A percentile compares a stretch with the other conserved stretches of the same genome.
Conservation (phyloP, 305 asterid species). For the Ruellia speciosa region DNA sequence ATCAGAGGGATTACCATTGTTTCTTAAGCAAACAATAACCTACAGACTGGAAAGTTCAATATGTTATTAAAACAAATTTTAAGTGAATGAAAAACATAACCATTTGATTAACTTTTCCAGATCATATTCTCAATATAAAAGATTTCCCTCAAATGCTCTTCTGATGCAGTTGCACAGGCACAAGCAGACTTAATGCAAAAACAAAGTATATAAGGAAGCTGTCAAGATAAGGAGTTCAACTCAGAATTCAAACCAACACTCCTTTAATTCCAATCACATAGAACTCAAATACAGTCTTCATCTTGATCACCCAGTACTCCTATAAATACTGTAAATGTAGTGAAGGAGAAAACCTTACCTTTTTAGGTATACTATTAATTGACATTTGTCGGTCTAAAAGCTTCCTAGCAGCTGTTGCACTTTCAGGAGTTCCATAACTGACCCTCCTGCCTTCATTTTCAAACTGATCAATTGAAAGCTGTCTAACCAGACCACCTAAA, state of each 20-base stretch:
- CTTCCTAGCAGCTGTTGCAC: conserved; percentile 95
- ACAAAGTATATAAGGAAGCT: not conserved
- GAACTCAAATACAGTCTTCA: not conserved
- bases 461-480: conserved; percentile 96
- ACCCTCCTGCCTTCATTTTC: conserved; percentile 99
- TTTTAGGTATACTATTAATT: conserved; percentile 87
- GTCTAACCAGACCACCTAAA: conserved; percentile 98
- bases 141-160: no score
- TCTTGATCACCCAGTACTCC: conserved; percentile 9
- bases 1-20: conserved; percentile 1
- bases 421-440: conserved; percentile 98
- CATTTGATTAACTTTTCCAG: no score
- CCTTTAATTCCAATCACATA: not conserved
- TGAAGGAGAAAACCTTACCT: conserved; percentile 38
- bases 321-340: not conserved
- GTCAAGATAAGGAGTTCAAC: conserved; percentile 2
- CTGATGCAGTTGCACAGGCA: not conserved
- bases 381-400: conserved; percentile 97
- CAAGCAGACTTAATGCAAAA: not conserved
- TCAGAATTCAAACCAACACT: conserved; percentile 1
- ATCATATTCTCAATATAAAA: no score
- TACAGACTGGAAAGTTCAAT: not conserved
- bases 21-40: not conserved
- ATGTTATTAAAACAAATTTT: not conserved
- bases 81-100: no score